Evolutionary conservation across 2,329 filamentous ascomycete species (phyloP).

Genomic region (Botrytis squamosa): DNA sequence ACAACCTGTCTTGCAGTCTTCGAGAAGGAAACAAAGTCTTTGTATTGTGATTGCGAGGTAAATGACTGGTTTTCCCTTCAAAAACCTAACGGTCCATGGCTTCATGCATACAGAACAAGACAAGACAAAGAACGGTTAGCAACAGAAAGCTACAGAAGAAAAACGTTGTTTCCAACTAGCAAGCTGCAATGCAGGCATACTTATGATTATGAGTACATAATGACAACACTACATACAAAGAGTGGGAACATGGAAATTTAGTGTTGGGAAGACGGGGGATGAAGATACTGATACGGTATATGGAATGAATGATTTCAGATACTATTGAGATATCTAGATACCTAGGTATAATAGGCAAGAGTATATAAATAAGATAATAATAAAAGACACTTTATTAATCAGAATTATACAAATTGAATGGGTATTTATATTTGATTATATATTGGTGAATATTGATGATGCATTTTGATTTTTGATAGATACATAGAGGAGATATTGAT

Average conservation of each 20-base stretch:
- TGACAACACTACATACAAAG: not conserved
- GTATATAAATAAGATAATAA: not conserved
- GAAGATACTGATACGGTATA: accelerated
- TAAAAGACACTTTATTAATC: not conserved
- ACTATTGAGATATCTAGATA: not conserved
- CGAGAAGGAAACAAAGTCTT: not conserved
- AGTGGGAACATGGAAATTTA: not conserved
- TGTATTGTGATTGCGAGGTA: not conserved
- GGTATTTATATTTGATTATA: not conserved
- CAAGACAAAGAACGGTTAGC: not conserved
- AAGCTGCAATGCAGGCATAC: not conserved
- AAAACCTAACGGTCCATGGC: not conserved
- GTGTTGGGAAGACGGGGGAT: not conserved
- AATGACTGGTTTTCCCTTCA: not conserved
- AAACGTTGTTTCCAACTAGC: not conserved
- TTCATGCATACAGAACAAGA: not conserved
- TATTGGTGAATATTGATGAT: not conserved
- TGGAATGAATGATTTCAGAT: not conserved
- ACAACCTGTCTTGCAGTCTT: not conserved
- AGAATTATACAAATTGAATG: not conserved
- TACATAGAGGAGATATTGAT: not conserved
- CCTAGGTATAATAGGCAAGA: not conserved
- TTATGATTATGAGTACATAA: not conserved
- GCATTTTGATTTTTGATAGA: not conserved
- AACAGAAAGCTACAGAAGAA: not conserved